A percentile compares a stretch with the other conserved stretches of the same genome.
These are phyloP conservation scores for Tetrapisispora phaffii DNA, from an alignment of 805 yeast species.

Conservation along the genomic window DNA sequence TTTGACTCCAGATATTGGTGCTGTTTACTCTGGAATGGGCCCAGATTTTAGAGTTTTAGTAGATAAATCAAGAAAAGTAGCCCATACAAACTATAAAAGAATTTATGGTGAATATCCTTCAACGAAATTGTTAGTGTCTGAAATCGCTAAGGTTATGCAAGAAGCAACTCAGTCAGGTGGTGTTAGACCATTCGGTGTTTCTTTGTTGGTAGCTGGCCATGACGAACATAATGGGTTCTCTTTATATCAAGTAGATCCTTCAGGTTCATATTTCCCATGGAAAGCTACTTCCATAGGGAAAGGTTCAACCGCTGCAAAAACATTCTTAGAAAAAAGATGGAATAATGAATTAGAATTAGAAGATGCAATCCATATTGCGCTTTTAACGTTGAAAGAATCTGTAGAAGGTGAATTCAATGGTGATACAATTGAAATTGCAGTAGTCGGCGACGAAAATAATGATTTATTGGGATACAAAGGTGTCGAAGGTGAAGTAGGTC, in stretches of 20 bases:
- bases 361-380: constrained; percentile 95
- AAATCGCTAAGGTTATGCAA: constrained; percentile 93
- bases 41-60: constrained; percentile 94
- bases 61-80: constrained; percentile 85
- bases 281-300: constrained; percentile 98
- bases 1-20: constrained; percentile 91
- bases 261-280: constrained; percentile 98
- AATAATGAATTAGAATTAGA: constrained; percentile 93
- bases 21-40: constrained; percentile 97
- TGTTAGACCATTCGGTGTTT: constrained; percentile 97
- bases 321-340: constrained; percentile 96
- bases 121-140: constrained; percentile 84
- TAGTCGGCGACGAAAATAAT: constrained; percentile 76
- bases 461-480: constrained; percentile 80
- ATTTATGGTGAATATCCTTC: constrained; percentile 96
- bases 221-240: constrained; percentile 69
- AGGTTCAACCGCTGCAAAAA: constrained; percentile 92
- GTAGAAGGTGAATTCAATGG: constrained; percentile 98
- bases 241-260: constrained; percentile 94
- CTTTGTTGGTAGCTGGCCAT: constrained; percentile 86
- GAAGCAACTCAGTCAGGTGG: constrained; percentile 99
- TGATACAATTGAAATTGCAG: constrained; percentile 85
- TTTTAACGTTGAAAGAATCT: constrained; percentile 87
- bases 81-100: constrained; percentile 88
- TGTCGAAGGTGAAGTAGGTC: constrained; percentile 67